Evolutionary conservation across 106 monocot species (phyloP).

Genomic region (Iris macrosiphon): DNA sequence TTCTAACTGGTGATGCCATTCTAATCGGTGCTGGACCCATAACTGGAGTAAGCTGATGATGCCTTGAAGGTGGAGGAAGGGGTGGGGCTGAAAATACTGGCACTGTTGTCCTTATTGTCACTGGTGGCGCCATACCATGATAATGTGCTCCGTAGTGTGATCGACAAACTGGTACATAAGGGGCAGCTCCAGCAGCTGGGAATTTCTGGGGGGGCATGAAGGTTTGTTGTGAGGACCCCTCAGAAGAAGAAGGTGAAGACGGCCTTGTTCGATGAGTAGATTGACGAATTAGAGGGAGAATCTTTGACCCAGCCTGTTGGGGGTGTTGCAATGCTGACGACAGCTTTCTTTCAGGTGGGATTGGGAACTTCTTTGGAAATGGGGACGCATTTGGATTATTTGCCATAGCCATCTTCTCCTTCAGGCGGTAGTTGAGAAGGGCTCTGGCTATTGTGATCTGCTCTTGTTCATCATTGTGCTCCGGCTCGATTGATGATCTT

Average conservation of each 20-base stretch:
- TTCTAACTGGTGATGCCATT: slow-evolving; percentile 59
- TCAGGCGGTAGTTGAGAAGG: slow-evolving; percentile 71
- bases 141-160: slow-evolving; percentile 37
- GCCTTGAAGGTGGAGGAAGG: slow-evolving; percentile 21
- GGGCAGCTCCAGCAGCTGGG: slow-evolving; percentile 56
- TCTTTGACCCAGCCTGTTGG: slow-evolving; percentile 50
- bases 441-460: slow-evolving; percentile 86
- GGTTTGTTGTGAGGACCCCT: not conserved
- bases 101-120: slow-evolving; percentile 81
- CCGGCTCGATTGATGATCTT: slow-evolving; percentile 50
- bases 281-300: slow-evolving; percentile 71
- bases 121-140: slow-evolving; percentile 76
- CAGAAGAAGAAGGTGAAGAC: slow-evolving; percentile 15
- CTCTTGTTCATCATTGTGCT: slow-evolving; percentile 90
- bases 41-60: slow-evolving; percentile 22
- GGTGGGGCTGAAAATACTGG: slow-evolving; percentile 85
- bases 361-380: slow-evolving; percentile 69
- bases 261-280: slow-evolving; percentile 30
- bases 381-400: slow-evolving; percentile 45
- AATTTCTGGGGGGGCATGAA: slow-evolving; percentile 31
- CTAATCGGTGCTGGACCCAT: slow-evolving; percentile 18
- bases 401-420: slow-evolving; percentile 82
- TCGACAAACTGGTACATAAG: slow-evolving; percentile 58
- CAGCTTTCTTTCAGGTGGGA: slow-evolving; percentile 41
- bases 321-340: slow-evolving; percentile 11